Conservation (phyloP, 257 asterid genomes). For the Oldenlandia corymbosa region DNA sequence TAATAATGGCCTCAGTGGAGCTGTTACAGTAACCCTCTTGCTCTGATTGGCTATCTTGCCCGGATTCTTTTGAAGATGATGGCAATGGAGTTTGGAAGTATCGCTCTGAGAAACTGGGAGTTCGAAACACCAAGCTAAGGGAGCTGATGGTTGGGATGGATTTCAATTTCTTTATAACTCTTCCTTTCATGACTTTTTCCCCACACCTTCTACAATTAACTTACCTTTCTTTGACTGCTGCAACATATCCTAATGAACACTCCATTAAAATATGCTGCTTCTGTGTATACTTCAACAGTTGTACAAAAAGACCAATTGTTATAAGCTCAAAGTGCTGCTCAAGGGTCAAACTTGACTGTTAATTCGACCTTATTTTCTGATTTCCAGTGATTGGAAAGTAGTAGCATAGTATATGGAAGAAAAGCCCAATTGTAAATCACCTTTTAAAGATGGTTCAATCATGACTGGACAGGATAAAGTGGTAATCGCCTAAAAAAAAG, state of each 20-base stretch:
- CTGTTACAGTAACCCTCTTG: background rate
- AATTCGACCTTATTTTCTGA: slow-evolving; percentile 1
- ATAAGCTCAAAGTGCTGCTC: background rate
- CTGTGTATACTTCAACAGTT: too few species aligned
- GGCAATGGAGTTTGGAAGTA: slow-evolving; percentile 20
- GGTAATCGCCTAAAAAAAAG: background rate
- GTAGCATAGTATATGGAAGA: slow-evolving; percentile 11
- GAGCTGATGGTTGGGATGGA: slow-evolving; percentile 30
- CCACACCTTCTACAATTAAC: slow-evolving; percentile 20
- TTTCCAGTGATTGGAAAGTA: slow-evolving; percentile 18
- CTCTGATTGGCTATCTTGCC: background rate
- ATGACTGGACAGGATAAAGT: slow-evolving; percentile 11
- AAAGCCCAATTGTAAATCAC: slow-evolving; percentile 2
- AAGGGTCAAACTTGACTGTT: background rate
- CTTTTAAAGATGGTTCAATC: slow-evolving; percentile 15
- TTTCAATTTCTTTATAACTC: slow-evolving; percentile 43
- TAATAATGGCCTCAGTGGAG: slow-evolving; percentile 5
- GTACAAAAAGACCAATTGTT: background rate
- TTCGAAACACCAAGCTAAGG: slow-evolving; percentile 24
- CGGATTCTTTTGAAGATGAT: slow-evolving; percentile 15
- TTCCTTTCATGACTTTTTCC: slow-evolving; percentile 41
- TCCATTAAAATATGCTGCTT: too few species aligned
- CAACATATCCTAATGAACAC: slow-evolving; percentile 7
- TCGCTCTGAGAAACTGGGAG: slow-evolving; percentile 8
- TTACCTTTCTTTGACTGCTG: background rate